phyloP scores from a whole-genome alignment of 495 filamentous ascomycete species.

The Penicillium bialowiezense region DNA sequence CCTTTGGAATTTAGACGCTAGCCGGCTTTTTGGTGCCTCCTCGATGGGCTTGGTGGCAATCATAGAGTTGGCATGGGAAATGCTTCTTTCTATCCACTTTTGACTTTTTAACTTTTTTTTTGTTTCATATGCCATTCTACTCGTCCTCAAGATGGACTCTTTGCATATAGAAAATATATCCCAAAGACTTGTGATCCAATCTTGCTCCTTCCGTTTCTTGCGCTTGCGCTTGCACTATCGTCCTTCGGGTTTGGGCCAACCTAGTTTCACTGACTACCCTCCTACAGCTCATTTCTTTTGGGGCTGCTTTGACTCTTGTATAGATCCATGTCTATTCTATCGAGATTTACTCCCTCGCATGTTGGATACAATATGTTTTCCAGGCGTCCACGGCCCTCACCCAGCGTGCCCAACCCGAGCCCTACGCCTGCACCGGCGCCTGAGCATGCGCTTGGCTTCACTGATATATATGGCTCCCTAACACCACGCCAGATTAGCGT shows the following conservation, averaged over 20 bases:
- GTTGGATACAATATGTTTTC: neutral
- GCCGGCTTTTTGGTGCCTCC: slow-evolving; percentile 8
- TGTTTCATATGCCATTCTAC: slow-evolving; percentile 16
- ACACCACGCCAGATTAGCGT: slow-evolving; percentile 69
- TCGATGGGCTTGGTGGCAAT: slow-evolving; percentile 16
- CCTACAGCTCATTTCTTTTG: too few species aligned
- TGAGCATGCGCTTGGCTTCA: slow-evolving; percentile 13
- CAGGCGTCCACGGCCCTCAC: neutral
- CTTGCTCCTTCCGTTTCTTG: slow-evolving; percentile 5
- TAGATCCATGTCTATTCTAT: too few species aligned
- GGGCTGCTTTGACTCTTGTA: too few species aligned
- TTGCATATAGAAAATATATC: slow-evolving; percentile 33
- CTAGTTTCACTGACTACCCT: too few species aligned
- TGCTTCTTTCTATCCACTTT: slow-evolving; percentile 2
- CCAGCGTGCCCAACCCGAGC: neutral
- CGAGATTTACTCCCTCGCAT: too few species aligned
- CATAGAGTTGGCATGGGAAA: slow-evolving; percentile 18
- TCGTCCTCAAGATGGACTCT: slow-evolving; percentile 19
- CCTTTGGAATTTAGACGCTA: slow-evolving; percentile 19
- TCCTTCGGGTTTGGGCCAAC: too few species aligned
- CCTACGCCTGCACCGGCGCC: neutral
- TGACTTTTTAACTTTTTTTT: slow-evolving; percentile 9
- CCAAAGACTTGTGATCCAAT: slow-evolving; percentile 9
- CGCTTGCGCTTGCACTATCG: neutral
- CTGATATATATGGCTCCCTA: slow-evolving; percentile 55